These are phyloP conservation scores for Clavulina sp. DNA, from an alignment of 768 basidiomycete genomes.

Conservation along the genomic window DNA sequence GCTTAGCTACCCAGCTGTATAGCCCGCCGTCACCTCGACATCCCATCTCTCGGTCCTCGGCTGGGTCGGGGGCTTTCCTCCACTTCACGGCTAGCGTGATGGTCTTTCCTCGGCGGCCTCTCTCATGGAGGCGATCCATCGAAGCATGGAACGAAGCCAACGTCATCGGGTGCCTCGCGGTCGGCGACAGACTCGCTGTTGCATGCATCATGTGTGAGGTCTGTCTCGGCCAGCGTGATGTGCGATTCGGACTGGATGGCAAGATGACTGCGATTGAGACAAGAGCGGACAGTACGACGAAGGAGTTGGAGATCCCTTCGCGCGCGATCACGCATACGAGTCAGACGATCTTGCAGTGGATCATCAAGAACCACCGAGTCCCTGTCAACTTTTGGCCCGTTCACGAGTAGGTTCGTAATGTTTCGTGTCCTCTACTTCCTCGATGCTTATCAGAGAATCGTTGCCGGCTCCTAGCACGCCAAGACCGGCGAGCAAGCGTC, in stretches of 20 bases:
- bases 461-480: conserved; percentile 23
- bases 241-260: conserved; percentile 1
- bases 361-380: conserved; percentile 28
- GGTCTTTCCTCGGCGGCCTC: conserved; percentile 31
- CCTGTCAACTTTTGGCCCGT: conserved; percentile 18
- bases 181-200: conserved; percentile 28
- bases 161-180: conserved; percentile 30
- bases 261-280: not conserved
- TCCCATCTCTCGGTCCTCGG: conserved; percentile 16
- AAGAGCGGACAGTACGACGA: not conserved
- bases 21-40: conserved; percentile 1
- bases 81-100: conserved; percentile 29
- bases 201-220: conserved; percentile 28
- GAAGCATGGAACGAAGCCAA: conserved; percentile 23
- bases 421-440: conserved; percentile 35
- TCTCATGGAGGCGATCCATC: conserved; percentile 34
- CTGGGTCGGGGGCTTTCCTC: conserved; percentile 29
- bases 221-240: conserved; percentile 19
- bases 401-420: conserved; percentile 30
- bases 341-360: conserved; percentile 30
- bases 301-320: conserved; percentile 1
- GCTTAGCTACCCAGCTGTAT: not conserved
- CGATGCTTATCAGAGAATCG: conserved; percentile 32
- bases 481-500: no score
- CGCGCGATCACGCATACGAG: conserved; percentile 13